Evolutionary conservation across 495 filamentous ascomycete species (phyloP).

Genomic region (Penicillium mononematosum): DNA sequence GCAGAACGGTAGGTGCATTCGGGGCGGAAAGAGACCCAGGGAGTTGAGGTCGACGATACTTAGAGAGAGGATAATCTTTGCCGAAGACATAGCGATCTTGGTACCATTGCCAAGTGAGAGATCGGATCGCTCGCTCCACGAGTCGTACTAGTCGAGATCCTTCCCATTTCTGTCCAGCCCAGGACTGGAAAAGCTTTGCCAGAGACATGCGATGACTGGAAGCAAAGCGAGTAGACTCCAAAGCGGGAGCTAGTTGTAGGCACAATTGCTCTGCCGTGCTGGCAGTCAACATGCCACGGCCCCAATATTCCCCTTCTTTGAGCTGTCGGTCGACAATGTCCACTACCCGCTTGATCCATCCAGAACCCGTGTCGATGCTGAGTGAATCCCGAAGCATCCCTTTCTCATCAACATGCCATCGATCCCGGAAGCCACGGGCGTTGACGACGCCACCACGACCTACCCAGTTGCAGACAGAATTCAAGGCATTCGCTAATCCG

Average conservation of each 20-base stretch:
- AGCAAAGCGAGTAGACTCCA: constrained; percentile 31
- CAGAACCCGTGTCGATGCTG: constrained; percentile 57
- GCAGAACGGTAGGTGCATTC: constrained; percentile 88
- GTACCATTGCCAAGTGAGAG: constrained; percentile 84
- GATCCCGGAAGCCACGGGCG: constrained; percentile 70
- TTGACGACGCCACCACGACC: constrained; percentile 83
- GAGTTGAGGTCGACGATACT: constrained; percentile 73
- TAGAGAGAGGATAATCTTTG: constrained; percentile 52
- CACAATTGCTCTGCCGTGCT: constrained; percentile 51
- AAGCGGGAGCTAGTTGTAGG: constrained; percentile 43
- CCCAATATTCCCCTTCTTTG: constrained; percentile 84
- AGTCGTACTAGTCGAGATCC: constrained; percentile 83
- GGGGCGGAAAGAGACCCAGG: constrained; percentile 76
- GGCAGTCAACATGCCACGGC: constrained; percentile 66
- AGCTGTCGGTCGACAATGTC: constrained; percentile 92
- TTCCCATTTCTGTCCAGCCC: constrained; percentile 81
- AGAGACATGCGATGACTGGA: constrained; percentile 37
- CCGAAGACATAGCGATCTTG: constrained; percentile 72
- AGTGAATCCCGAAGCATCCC: constrained; percentile 79
- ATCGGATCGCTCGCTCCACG: constrained; percentile 77
- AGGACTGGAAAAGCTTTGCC: constrained; percentile 54
- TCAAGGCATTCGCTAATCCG: constrained; percentile 91
- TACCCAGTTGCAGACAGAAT: constrained; percentile 94
- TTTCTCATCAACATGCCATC: constrained; percentile 90
- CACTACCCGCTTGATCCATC: constrained; percentile 95